Percentiles rank a stretch among this genome's conserved stretches.
Conservation (phyloP, 495 filamentous ascomycete species). For the Xylaria flabelliformis region DNA sequence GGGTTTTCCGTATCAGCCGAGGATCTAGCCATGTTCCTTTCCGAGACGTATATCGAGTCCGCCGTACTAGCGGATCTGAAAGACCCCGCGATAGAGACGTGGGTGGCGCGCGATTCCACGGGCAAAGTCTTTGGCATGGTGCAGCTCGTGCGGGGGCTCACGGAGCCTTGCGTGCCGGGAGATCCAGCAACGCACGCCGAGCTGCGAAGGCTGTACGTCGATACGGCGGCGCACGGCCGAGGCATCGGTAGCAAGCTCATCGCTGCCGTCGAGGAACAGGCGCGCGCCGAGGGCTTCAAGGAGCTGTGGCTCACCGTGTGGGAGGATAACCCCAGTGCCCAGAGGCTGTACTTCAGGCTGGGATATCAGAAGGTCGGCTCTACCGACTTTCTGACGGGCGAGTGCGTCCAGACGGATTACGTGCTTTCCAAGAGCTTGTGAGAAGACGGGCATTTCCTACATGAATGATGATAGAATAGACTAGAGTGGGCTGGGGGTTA, state of each 20-base stretch:
- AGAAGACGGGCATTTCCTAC: background rate
- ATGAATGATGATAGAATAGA: background rate
- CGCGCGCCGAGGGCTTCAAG: conserved; percentile 43
- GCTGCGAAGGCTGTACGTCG: conserved; percentile 49
- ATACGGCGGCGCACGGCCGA: conserved; percentile 38
- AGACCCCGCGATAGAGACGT: conserved; percentile 41
- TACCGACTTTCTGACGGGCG: conserved; percentile 44
- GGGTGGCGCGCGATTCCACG: conserved; percentile 30
- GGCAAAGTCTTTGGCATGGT: conserved; percentile 44
- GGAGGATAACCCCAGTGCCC: conserved; percentile 46
- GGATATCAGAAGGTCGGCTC: conserved; percentile 43
- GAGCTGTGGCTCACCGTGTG: conserved; percentile 52
- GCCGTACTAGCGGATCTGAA: conserved; percentile 37
- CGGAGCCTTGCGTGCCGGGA: conserved; percentile 41
- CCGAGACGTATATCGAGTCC: conserved; percentile 35
- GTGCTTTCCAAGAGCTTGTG: conserved; percentile 31
- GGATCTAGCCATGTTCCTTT: conserved; percentile 45
- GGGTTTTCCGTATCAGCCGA: conserved; percentile 41
- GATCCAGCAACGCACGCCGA: conserved; percentile 39
- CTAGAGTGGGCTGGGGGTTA: background rate
- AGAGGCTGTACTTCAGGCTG: conserved; percentile 43
- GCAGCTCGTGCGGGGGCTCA: conserved; percentile 41
- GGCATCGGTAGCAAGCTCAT: conserved; percentile 45
- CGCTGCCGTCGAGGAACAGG: conserved; percentile 38
- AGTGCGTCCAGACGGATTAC: conserved; percentile 43